Base-by-base conservation (phyloP, 495 filamentous ascomycete species). In the Letharia lupina region DNA sequence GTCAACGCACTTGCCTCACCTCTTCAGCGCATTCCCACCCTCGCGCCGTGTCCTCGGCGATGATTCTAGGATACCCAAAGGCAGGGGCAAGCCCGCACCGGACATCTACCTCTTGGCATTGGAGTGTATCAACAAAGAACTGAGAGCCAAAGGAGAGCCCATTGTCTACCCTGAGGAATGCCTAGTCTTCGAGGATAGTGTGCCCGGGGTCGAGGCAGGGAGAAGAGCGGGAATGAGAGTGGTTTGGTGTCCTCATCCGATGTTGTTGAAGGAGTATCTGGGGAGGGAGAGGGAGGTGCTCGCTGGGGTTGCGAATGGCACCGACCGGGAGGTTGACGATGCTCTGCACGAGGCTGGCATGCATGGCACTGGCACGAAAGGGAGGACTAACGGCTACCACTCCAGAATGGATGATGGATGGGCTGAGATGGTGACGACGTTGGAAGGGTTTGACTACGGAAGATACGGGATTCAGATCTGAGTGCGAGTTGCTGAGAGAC, bases 81-180 rank as follows among this genome's bases (percentile, higher is more conserved):
- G 94, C 0, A 78, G 90, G 15, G 95, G 94, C 18, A 99, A 99
- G 75, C 94, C 94, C 0, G 81, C 91, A 6, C 94, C 94, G 11
- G 95, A 99, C 75, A 99, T 99, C 71, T 99, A 94, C 73, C 77
- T 95, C 18, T 75, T 98, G 1, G 95, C 95, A 0, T 77, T 99
- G 59, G 79, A 90, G 76, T 89, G 86, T 2, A 88, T 99, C 71
- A 99, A 99, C 75, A 79, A 79, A 4, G 84, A 82, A 11, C 72
- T 94, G 16, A 74, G 83, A 1, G 70, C 66, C 16, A 86, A 85
- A 0, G 86, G 93, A 72, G 74, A 76, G 60, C 70, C 74, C 42
- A 85, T 88, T 68, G 87, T 99, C 52, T 79, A 70, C 59, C 90
- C 92, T 0, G 88, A 88, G 69, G 94, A 99, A 74, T 97, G 93